Evolutionary conservation across 257 asterid species (phyloP).

Genomic region (Gentiana macrophylla): DNA sequence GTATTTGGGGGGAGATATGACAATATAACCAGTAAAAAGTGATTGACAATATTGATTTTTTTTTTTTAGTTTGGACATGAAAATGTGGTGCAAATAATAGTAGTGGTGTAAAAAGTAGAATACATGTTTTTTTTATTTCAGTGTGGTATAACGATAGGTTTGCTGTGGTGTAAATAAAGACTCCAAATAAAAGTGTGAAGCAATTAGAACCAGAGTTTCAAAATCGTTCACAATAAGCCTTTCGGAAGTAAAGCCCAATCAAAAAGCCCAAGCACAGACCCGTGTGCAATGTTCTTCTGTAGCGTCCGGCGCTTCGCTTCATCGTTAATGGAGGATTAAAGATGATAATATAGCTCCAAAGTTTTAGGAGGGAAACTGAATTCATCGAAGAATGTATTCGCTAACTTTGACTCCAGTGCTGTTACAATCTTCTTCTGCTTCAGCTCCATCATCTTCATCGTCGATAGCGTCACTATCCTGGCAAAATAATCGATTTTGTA

Average conservation of each 20-base stretch:
- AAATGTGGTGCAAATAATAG: too few species aligned
- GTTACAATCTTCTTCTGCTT: conserved; percentile 19
- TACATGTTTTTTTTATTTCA: too few species aligned
- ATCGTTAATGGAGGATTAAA: conserved; percentile 15
- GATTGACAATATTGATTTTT: too few species aligned
- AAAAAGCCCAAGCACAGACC: not conserved
- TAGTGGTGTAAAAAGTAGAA: too few species aligned
- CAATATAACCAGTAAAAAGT: too few species aligned
- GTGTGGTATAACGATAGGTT: too few species aligned
- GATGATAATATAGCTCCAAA: conserved; percentile 4
- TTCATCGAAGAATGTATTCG: conserved; percentile 47
- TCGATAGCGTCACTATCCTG: conserved; percentile 12
- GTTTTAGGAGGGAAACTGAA: conserved; percentile 1
- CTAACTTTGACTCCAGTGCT: conserved; percentile 44
- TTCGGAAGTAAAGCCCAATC: not conserved
- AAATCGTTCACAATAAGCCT: not conserved
- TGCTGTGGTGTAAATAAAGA: too few species aligned
- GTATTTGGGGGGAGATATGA: too few species aligned
- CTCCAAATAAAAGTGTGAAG: too few species aligned
- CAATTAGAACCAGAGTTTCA: too few species aligned
- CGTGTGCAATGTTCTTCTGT: not conserved
- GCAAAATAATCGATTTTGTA: conserved; percentile 16
- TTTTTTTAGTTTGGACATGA: too few species aligned
- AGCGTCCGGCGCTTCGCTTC: not conserved
- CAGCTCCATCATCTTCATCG: conserved; percentile 29